Conservation (phyloP, 176 grass and related monocot species). For the Metroxylon sagu region DNA sequence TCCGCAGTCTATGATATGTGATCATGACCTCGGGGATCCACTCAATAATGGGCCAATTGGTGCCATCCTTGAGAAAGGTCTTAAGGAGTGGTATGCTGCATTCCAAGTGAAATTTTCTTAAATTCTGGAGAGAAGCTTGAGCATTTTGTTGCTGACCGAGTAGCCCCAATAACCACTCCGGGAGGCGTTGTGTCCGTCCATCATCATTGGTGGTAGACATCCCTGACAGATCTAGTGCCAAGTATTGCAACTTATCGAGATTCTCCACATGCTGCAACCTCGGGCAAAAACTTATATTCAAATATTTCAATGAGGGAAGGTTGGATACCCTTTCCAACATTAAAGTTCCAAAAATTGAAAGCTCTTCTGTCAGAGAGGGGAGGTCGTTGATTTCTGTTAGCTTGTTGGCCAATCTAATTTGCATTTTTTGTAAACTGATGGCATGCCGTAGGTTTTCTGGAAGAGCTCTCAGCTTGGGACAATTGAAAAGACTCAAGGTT, state of each 20-base stretch:
- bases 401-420: neutral
- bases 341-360: neutral
- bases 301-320: neutral
- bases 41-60: conserved; percentile 15
- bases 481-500: neutral
- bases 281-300: neutral
- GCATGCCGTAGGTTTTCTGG: conserved; percentile 6
- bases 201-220: neutral
- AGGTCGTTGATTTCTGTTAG: conserved; percentile 11
- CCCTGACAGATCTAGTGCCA: neutral
- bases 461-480: conserved; percentile 22
- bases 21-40: neutral
- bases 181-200: conserved; percentile 5
- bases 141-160: neutral
- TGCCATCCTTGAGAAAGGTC: conserved; percentile 13
- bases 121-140: neutral
- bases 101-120: too few relatives aligned
- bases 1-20: too few relatives aligned
- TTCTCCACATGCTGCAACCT: conserved; percentile 12
- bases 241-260: conserved; percentile 6
- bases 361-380: neutral
- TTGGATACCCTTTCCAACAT: conserved; percentile 20
- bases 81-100: conserved; percentile 14
- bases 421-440: neutral
- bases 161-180: conserved; percentile 17